These are phyloP conservation scores for Claviceps cyperi DNA, from an alignment of 2,329 filamentous ascomycete genomes.

Conservation along the genomic window DNA sequence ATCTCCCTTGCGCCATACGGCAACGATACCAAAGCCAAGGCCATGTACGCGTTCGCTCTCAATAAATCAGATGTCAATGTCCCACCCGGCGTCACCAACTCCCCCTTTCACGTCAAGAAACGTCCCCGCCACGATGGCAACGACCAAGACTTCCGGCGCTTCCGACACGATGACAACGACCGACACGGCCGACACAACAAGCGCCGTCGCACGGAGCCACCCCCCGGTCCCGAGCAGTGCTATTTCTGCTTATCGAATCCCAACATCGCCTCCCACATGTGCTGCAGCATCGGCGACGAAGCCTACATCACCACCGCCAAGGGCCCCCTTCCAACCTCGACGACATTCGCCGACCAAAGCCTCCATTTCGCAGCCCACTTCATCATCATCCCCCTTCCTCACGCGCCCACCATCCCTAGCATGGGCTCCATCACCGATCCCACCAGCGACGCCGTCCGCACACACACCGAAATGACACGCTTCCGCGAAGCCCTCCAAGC, in stretches of 20 bases:
- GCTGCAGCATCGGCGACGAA: constrained; percentile 77
- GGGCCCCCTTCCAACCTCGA: constrained; percentile 61
- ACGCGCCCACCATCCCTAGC: constrained; percentile 58
- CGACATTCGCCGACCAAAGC: constrained; percentile 49
- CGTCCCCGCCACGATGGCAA: constrained; percentile 31
- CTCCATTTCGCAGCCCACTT: constrained; percentile 73
- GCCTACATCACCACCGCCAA: constrained; percentile 85
- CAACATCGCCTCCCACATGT: constrained; percentile 70
- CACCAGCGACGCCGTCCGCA: constrained; percentile 41
- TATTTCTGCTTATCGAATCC: constrained; percentile 94
- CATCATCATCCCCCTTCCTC: constrained; percentile 78
- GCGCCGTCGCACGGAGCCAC: constrained; percentile 35
- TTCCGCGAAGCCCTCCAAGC: constrained; percentile 65
- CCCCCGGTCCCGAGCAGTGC: constrained; percentile 62
- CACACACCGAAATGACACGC: constrained; percentile 66
- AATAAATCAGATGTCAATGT: constrained; percentile 49
- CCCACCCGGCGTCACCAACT: constrained; percentile 58
- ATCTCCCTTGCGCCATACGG: constrained; percentile 72
- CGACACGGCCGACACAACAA: constrained; percentile 30
- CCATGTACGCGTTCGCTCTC: constrained; percentile 65
- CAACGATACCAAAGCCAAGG: constrained; percentile 64
- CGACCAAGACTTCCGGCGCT: constrained; percentile 37
- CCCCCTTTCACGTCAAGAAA: constrained; percentile 56
- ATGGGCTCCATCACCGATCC: constrained; percentile 42
- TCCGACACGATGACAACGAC: constrained; percentile 30